These are phyloP conservation scores for Protomyces pachydermus DNA, from an alignment of 1,139 yeast genomes.

Conservation along the genomic window DNA sequence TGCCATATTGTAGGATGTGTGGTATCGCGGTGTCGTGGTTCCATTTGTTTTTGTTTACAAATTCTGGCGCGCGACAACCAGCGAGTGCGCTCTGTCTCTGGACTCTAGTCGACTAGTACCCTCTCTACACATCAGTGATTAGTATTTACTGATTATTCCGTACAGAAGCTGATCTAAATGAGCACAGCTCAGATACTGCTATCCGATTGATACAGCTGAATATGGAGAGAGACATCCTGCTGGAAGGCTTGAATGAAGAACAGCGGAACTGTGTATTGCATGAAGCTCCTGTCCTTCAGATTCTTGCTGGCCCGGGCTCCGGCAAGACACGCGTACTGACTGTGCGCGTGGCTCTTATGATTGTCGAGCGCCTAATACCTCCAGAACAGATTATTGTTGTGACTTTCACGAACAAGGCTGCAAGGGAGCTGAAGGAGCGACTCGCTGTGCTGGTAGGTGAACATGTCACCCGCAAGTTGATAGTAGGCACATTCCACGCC, in stretches of 20 bases:
- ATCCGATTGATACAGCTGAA: not conserved
- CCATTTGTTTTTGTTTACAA: not conserved
- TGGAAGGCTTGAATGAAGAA: slow-evolving; percentile 9
- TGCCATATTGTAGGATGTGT: not conserved
- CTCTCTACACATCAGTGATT: too few species aligned
- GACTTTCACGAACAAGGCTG: slow-evolving; percentile 87
- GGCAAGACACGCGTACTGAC: slow-evolving; percentile 67
- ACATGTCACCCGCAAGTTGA: slow-evolving; percentile 43
- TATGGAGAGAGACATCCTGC: not conserved
- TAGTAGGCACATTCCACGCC: slow-evolving; percentile 85
- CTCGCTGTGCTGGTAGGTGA: slow-evolving; percentile 45
- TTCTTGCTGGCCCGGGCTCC: slow-evolving; percentile 90
- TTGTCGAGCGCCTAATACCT: slow-evolving; percentile 49
- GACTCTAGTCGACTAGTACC: too few species aligned
- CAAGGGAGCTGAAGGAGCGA: slow-evolving; percentile 71
- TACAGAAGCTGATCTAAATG: too few species aligned
- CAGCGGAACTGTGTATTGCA: slow-evolving; percentile 18
- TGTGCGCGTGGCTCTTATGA: slow-evolving; percentile 62
- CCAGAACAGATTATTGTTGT: slow-evolving; percentile 71
- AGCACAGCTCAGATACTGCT: not conserved
- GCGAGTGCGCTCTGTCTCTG: too few species aligned
- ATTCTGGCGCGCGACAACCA: not conserved
- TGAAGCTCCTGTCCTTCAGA: slow-evolving; percentile 47
- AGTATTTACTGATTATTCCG: too few species aligned
- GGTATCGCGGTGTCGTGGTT: not conserved